Evolutionary conservation across 2,329 filamentous ascomycete genomes (phyloP), one percentile per base, ranked within the genome.

Genomic region (Clarireedia homoeocarpa): DNA sequence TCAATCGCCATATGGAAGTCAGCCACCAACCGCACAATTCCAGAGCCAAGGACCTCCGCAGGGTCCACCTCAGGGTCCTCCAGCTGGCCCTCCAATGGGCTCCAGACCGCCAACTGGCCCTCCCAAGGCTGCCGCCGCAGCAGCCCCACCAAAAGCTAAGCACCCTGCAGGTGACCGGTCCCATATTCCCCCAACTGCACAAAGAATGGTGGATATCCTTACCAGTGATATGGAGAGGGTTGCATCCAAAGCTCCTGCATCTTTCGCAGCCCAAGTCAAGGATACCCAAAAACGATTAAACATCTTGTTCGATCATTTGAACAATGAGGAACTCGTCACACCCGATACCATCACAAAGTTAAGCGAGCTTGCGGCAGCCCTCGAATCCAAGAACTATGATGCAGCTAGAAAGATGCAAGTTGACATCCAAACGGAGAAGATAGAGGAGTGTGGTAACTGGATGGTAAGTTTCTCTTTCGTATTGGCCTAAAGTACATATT

Each of bases 231-330:
- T 97, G 83, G 85, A 92, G 65, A 88, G 91, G 36, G 88, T 99
- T 55, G 91, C 91, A 58, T 75, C 84, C 34, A 87, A 89, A 63
- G 94, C 94, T 0, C 94, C 94, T 17, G 77, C 86, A n/a, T 85
- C 86, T 15, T 96, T 94, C 74, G 86, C 89, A 61, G 80, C 85
- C 14, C 91, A 97, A 70, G 91, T 99, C 20, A 88, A 90, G 66
- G 94, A 97, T 70, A 94, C 91, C 2, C 89, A 96, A 70, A 96
- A 96, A 74, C 85, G 94, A 27, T 79, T 99, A 58, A 89, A 88
- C 66, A 85, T 96, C 50, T 77, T 99, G n/a, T 97, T 96, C 70
- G 92, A 99, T 69, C 91, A 96, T 71, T 78, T 99, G 48, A 99
- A 97, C 78, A 97, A 97, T 63, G 88, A 91, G 67, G 91, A 97